Conservation (phyloP, 2,329 filamentous ascomycete species). For the Phyllosticta citrichinensis region DNA sequence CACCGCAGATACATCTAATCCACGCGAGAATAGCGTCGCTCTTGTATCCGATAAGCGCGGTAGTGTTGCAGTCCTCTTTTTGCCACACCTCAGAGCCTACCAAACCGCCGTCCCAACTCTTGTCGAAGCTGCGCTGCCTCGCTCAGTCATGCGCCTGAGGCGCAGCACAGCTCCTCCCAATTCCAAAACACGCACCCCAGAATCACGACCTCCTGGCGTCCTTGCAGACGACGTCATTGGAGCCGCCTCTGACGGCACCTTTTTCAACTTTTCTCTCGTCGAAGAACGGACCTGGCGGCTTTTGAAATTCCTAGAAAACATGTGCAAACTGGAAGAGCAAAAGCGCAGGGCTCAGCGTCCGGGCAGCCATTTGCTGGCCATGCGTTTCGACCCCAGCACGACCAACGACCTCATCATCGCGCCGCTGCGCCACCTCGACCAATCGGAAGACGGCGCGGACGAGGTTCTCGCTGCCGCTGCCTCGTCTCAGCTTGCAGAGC, state of each 20-base stretch:
- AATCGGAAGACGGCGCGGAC: background rate
- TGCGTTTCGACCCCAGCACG: slow-evolving; percentile 9
- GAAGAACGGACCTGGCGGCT: slow-evolving; percentile 53
- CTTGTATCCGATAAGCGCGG: slow-evolving; percentile 25
- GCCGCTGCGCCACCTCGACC: slow-evolving; percentile 2
- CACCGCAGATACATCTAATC: background rate
- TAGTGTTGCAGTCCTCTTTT: slow-evolving; percentile 22
- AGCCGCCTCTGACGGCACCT: slow-evolving; percentile 41
- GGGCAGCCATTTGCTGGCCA: slow-evolving; percentile 15
- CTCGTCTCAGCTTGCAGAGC: background rate
- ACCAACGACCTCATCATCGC: background rate
- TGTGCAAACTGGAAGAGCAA: slow-evolving; percentile 30
- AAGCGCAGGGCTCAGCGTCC: background rate
- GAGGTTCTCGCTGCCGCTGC: background rate
- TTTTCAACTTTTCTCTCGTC: slow-evolving; percentile 55
- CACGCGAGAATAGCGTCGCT: slow-evolving; percentile 14
- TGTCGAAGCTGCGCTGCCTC: slow-evolving; percentile 34
- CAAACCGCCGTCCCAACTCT: slow-evolving; percentile 23
- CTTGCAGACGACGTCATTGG: slow-evolving; percentile 39
- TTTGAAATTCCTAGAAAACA: slow-evolving; percentile 62
- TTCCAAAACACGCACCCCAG: background rate
- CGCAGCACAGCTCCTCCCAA: slow-evolving; percentile 34
- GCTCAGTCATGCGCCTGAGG: slow-evolving; percentile 39
- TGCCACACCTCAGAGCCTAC: slow-evolving; percentile 14
- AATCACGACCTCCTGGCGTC: slow-evolving; percentile 22